Evolutionary conservation across 2,329 filamentous ascomycete species (phyloP).

Genomic region (Amesomyces nigricolor): DNA sequence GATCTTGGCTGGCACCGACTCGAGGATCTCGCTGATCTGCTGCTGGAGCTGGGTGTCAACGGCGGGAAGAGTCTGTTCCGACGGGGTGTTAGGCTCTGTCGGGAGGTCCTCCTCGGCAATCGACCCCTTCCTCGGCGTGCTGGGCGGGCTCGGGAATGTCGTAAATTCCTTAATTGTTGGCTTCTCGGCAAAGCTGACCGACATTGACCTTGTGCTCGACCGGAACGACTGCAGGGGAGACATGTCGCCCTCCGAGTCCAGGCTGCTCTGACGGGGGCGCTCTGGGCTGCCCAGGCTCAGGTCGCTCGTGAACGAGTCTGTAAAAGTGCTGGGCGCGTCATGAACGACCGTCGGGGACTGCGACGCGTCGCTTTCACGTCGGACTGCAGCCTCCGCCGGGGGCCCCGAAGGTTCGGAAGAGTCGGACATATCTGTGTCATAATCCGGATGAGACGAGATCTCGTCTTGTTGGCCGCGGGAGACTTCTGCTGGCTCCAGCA

Average conservation of each 20-base stretch:
- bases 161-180: constrained; percentile 40
- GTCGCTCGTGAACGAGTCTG: constrained; percentile 38
- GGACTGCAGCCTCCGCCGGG: constrained; percentile 15
- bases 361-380: constrained; percentile 31
- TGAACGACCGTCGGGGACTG: constrained; percentile 37
- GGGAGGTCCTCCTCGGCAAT: constrained; percentile 44
- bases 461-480: not conserved
- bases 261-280: constrained; percentile 32
- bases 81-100: constrained; percentile 33
- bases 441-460: constrained; percentile 1
- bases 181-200: constrained; percentile 41
- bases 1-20: constrained; percentile 73
- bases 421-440: constrained; percentile 18
- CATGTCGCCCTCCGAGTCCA: constrained; percentile 36
- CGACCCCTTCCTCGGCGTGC: constrained; percentile 40
- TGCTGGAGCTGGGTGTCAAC: constrained; percentile 67
- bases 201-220: constrained; percentile 35
- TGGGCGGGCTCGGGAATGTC: constrained; percentile 38
- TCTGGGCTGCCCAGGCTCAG: constrained; percentile 43
- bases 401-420: constrained; percentile 8
- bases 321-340: constrained; percentile 35
- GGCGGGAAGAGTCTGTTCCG: constrained; percentile 34
- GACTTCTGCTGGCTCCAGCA: not conserved
- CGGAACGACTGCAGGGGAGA: constrained; percentile 42
- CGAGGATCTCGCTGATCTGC: constrained; percentile 74